Conservation (phyloP, 2,329 filamentous ascomycete species). For the Trichoderma pleuroti region DNA sequence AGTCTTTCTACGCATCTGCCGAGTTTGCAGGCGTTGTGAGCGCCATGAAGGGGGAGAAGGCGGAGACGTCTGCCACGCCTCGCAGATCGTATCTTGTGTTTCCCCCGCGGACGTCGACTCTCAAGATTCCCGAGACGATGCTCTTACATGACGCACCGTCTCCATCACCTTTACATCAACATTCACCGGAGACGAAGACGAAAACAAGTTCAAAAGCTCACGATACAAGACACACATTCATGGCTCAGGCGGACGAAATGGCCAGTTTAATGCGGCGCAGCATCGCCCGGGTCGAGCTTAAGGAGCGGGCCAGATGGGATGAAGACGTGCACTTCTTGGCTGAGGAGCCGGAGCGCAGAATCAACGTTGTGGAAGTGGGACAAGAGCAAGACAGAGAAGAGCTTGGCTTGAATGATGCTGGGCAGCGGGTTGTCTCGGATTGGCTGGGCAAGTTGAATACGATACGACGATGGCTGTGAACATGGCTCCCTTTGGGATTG, state of each 20-base stretch:
- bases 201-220: neutral
- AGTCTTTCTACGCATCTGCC: slow-evolving; percentile 40
- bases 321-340: slow-evolving; percentile 34
- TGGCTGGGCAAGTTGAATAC: slow-evolving; percentile 29
- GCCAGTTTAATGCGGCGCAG: slow-evolving; percentile 47
- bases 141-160: slow-evolving; percentile 44
- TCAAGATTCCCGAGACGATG: slow-evolving; percentile 48
- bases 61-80: slow-evolving; percentile 28
- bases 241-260: slow-evolving; percentile 46
- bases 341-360: slow-evolving; percentile 35
- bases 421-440: slow-evolving; percentile 26
- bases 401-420: slow-evolving; percentile 22
- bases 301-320: slow-evolving; percentile 42
- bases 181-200: neutral
- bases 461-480: neutral
- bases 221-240: slow-evolving; percentile 39
- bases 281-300: slow-evolving; percentile 44
- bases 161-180: no score
- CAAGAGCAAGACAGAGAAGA: slow-evolving; percentile 27
- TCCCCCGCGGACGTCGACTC: slow-evolving; percentile 45
- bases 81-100: slow-evolving; percentile 45
- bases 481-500: neutral
- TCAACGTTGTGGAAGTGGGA: slow-evolving; percentile 40
- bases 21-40: slow-evolving; percentile 28
- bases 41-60: slow-evolving; percentile 25